Evolutionary conservation across 2,329 filamentous ascomycete genomes (phyloP).

Genomic region (Fusarium burgessii): DNA sequence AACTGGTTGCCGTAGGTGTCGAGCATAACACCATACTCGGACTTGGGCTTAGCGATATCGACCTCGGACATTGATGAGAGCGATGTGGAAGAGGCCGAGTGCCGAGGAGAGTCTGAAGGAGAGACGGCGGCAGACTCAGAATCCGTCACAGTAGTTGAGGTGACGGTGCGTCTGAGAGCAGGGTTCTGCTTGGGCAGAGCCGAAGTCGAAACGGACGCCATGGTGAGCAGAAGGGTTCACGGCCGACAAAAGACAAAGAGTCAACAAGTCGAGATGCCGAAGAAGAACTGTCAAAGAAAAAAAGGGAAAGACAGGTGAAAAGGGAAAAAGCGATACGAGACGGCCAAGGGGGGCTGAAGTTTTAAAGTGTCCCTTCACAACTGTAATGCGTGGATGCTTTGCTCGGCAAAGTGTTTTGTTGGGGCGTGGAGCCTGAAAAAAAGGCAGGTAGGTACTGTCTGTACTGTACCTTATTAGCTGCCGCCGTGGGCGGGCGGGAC

Average conservation of each 20-base stretch:
- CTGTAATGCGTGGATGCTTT: conserved; percentile 25
- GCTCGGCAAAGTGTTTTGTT: conserved; percentile 46
- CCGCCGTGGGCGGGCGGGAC: conserved; percentile 11
- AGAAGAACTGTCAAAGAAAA: conserved; percentile 15
- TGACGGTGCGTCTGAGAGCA: conserved; percentile 62
- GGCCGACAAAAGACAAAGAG: conserved; percentile 35
- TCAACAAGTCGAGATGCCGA: conserved; percentile 41
- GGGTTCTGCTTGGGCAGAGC: conserved; percentile 57
- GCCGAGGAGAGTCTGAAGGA: conserved; percentile 69
- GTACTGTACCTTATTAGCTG: conserved; percentile 8
- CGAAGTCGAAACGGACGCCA: conserved; percentile 61
- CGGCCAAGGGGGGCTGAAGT: conserved; percentile 35
- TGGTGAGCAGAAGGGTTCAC: conserved; percentile 45
- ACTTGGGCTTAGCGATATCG: conserved; percentile 53
- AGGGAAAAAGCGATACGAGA: neutral
- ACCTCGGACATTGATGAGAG: conserved; percentile 87
- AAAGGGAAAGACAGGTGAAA: conserved; percentile 10
- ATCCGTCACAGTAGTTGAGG: conserved; percentile 60
- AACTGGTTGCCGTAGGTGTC: conserved; percentile 98
- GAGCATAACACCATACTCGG: conserved; percentile 73
- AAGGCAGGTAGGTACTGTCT: neutral
- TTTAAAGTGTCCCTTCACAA: conserved; percentile 31
- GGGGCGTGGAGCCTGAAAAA: conserved; percentile 45
- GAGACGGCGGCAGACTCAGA: conserved; percentile 69
- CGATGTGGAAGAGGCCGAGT: conserved; percentile 85